Base-by-base conservation (phyloP, 768 basidiomycete genomes). In the Tulasnella sp. region DNA sequence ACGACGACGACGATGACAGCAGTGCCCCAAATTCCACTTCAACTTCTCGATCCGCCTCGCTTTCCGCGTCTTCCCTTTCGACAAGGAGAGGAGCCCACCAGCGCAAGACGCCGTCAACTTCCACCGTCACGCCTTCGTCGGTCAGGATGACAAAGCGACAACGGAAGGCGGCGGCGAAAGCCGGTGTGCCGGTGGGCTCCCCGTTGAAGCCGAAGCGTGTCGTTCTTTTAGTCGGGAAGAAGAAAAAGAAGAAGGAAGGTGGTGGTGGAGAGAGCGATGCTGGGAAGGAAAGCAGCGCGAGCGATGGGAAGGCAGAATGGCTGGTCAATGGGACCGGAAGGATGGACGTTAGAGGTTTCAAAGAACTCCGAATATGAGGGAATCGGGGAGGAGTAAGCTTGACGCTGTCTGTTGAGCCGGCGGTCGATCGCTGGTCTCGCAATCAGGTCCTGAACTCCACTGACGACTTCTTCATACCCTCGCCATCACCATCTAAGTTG, bases 291-390 rank as follows among this genome's bases (percentile, higher is more conserved):
- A 77, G 77, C 11, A 76, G 39, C 16, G 80, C 16, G 82, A 71
- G 36, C 9, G 75, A 69, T 12, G 75, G 59, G 2, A 11, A 40
- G n/a, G 47, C 67, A 41, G 75, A 75, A 77, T 91, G 90, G 90
- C 81, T 80, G 77, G 83, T 80, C 78, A 91, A 89, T 79, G 90
- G 90, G 74, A 85, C 86, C 37, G 90, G 90, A 67, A 81, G 90
- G 76, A 79, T 91, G 73, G 90, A 91, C 78, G 89, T 91, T 69
- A 83, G 90, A 69, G 90, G 90, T 69, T 91, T 91, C 79, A 81
- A 89, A 75, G 90, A 91, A 81, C 78, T 91, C 79, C 89, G 85
- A 84, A 91, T 91, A 74, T 87, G 72, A 75, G 9, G 44, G 16
- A 26, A 14, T 22, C 67, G 29, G 9, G 59, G 59, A 11, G 7